A percentile compares a stretch with the other conserved stretches of the same genome.
Evolutionary conservation across 371 early-diverging fungal genomes (phyloP).

Genomic region (Lichtheimia hyalospora): DNA sequence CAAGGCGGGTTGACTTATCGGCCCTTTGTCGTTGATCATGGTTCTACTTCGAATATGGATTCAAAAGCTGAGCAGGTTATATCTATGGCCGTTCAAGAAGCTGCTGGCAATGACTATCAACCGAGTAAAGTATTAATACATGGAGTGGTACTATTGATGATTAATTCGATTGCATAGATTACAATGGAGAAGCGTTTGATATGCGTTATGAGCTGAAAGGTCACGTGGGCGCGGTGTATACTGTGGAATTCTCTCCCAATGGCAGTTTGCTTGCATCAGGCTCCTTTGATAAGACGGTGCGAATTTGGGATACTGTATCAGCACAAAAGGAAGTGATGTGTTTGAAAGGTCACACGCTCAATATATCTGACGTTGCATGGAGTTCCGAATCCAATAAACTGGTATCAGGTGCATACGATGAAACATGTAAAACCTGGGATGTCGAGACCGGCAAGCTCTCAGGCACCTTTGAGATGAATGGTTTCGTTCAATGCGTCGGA

Average conservation of each 20-base stretch:
- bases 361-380: constrained; percentile 85
- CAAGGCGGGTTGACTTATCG: constrained; percentile 40
- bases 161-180: constrained; percentile 6
- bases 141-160: too few species aligned
- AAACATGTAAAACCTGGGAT: constrained; percentile 86
- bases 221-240: constrained; percentile 85
- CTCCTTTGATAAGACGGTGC: constrained; percentile 88
- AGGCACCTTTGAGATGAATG: constrained; percentile 72
- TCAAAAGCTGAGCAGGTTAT: constrained; percentile 42
- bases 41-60: constrained; percentile 15
- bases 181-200: constrained; percentile 53
- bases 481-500: constrained; percentile 85
- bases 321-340: constrained; percentile 70
- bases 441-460: constrained; percentile 66
- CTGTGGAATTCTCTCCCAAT: constrained; percentile 80
- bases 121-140: background rate
- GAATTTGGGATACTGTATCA: constrained; percentile 82
- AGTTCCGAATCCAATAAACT: constrained; percentile 69
- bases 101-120: constrained; percentile 28
- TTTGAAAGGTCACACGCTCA: constrained; percentile 76
- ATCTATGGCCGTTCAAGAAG: constrained; percentile 50
- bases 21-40: constrained; percentile 44
- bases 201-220: constrained; percentile 64
- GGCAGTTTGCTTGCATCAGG: constrained; percentile 84
- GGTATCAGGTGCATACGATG: constrained; percentile 82